Base-by-base conservation (phyloP, 306 rosid species). In the Acacia acuminata region DNA sequence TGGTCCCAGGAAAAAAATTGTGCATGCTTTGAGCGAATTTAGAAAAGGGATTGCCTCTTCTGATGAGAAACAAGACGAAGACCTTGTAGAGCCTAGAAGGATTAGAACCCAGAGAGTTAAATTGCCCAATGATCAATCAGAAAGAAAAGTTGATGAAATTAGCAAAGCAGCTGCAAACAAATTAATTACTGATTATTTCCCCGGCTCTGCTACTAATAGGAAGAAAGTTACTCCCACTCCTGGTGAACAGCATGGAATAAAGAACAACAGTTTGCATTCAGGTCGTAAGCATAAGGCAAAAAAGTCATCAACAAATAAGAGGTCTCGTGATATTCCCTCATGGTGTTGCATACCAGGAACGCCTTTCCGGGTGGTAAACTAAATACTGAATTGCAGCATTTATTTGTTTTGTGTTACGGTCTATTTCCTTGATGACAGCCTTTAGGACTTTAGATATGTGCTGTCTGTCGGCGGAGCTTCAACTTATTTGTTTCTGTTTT, bases 271-370 rank as follows among this genome's bases (percentile, higher is more conserved):
- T 50, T 45, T 79, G 8, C 81, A 79, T 67, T 84, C 94, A 82
- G 82, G 84, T 50, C 76, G 70, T 30, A 91, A 90, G 84, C 72
- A 72, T 69, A 85, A 48, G 45, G 83, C 71, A 4, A 90, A 87
- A 82, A 88, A 73, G 67, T 24, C 22, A 19, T 78, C 86, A 17
- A 85, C 84, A 61, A 87, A 74, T 67, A 79, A 90, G 83, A 93
- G 88, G 82, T 86, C 76, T 74, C 88, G 88, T 78, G 90, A 90
- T 80, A 77, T 94, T 87, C 98, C 98, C 24, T 79, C 61, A 16
- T 95, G 98, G 98, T 90, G 98, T 85, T 83, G 90, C 84, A 80
- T 95, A 82, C 87, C 93, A 71, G 98, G 98, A 89, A 93, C 98
- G 0, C 92, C 97, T 80, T 95, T 95, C 83, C 90, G 96, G 34